phyloP scores from a whole-genome alignment of 768 basidiomycete genomes.

The Leccinum rimulosum region DNA sequence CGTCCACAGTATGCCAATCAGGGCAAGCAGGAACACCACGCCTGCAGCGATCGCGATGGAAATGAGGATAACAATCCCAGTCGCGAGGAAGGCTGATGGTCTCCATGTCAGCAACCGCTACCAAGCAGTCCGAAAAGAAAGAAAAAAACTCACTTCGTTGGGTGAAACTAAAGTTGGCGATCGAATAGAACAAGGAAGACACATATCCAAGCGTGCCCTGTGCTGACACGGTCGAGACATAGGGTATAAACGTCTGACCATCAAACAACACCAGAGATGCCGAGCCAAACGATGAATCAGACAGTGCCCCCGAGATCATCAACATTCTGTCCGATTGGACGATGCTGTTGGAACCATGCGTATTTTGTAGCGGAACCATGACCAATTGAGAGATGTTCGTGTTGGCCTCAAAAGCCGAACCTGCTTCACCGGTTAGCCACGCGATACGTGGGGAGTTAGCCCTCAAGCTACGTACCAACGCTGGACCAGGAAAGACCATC shows the following conservation, averaged over 20 bases:
- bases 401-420: constrained; percentile 48
- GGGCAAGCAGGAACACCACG: constrained; percentile 81
- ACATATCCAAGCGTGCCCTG: constrained; percentile 70
- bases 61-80: constrained; percentile 92
- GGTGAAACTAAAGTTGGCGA: constrained; percentile 71
- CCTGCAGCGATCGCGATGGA: constrained; percentile 97
- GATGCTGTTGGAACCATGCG: constrained; percentile 65
- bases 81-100: constrained; percentile 75
- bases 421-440: constrained; percentile 33
- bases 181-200: constrained; percentile 80
- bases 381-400: constrained; percentile 78
- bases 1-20: constrained; percentile 87
- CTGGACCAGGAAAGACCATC: constrained; percentile 75
- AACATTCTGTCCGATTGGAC: constrained; percentile 87
- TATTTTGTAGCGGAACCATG: constrained; percentile 85
- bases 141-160: constrained; percentile 55
- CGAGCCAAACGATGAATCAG: constrained; percentile 68
- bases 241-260: constrained; percentile 78
- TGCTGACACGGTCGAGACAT: constrained; percentile 63
- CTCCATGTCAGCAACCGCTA: background rate
- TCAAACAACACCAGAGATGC: constrained; percentile 88
- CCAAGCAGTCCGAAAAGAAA: background rate
- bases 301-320: constrained; percentile 78
- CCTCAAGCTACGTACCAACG: constrained; percentile 46
- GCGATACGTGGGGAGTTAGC: background rate